Evolutionary conservation across 108 stramenopile genomes (phyloP).

Genomic region (Pseudonitzschia pungens): DNA sequence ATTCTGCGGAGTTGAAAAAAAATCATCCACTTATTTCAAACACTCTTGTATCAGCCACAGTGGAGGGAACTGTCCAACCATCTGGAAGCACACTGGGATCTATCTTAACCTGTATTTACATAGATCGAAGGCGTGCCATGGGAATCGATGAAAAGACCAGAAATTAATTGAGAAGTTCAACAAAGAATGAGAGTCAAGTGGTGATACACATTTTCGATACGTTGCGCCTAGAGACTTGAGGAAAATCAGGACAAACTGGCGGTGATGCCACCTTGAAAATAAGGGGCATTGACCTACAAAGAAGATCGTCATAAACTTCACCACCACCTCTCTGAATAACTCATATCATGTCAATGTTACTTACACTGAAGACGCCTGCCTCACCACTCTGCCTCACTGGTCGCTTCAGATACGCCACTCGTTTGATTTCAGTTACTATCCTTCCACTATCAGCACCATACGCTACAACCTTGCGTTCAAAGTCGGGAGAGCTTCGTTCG

Average conservation of each 20-base stretch:
- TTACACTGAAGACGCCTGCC: slow-evolving; percentile 55
- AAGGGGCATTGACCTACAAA: too few relatives aligned
- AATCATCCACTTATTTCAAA: slow-evolving; percentile 1
- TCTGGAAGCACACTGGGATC: slow-evolving; percentile 53
- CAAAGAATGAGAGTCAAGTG: too few relatives aligned
- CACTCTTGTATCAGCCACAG: not conserved
- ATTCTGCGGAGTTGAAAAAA: not conserved
- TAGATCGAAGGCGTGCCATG: not conserved
- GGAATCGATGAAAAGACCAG: too few relatives aligned
- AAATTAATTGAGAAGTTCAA: not conserved
- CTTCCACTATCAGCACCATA: slow-evolving; percentile 63
- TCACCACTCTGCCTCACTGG: slow-evolving; percentile 46
- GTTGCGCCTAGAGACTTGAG: too few relatives aligned
- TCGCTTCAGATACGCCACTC: slow-evolving; percentile 58
- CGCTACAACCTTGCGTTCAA: slow-evolving; percentile 62
- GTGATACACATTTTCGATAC: too few relatives aligned
- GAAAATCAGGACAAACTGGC: too few relatives aligned
- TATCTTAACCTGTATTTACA: slow-evolving; percentile 21
- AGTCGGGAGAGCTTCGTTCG: slow-evolving; percentile 56
- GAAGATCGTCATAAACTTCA: too few relatives aligned
- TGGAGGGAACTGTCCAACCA: slow-evolving; percentile 44
- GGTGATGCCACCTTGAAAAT: too few relatives aligned
- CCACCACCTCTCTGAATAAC: too few relatives aligned
- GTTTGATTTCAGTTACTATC: slow-evolving; percentile 67
- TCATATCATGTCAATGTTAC: slow-evolving; percentile 14